Percentiles rank a stretch among this genome's conserved stretches.
phyloP scores from a whole-genome alignment of 208 protist genomes.

The Trypanosoma congolense region DNA sequence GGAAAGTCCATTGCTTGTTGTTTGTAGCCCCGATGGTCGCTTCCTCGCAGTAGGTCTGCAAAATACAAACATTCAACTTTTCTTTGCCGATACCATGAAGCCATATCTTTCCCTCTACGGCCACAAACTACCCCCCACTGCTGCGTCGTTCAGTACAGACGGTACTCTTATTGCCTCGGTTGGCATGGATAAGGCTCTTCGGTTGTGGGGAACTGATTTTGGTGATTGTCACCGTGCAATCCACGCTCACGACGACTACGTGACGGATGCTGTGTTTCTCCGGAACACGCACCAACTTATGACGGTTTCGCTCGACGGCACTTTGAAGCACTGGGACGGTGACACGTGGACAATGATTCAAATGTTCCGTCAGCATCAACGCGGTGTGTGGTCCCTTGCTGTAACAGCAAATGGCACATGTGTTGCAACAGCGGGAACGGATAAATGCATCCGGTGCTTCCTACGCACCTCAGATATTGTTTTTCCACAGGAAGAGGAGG shows the following conservation, averaged over 20 bases:
- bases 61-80: slow-evolving; percentile 97
- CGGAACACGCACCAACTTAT: slow-evolving; percentile 98
- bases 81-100: slow-evolving; percentile 96
- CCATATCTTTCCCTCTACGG: slow-evolving; percentile 98
- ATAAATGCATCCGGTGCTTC: slow-evolving; percentile 76
- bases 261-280: slow-evolving; percentile 94
- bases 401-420: slow-evolving; percentile 73
- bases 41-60: slow-evolving; percentile 94
- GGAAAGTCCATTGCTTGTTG: slow-evolving; percentile 91
- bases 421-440: slow-evolving; percentile 67
- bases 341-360: slow-evolving; percentile 94
- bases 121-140: slow-evolving; percentile 96
- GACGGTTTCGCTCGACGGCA: slow-evolving; percentile 91
- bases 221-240: slow-evolving; percentile 97
- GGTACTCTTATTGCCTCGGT: slow-evolving; percentile 92
- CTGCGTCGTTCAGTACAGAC: slow-evolving; percentile 92
- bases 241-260: slow-evolving; percentile 96
- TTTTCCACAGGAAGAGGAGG: slow-evolving; percentile 87
- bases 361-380: slow-evolving; percentile 73
- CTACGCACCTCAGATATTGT: slow-evolving; percentile 86
- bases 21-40: slow-evolving; percentile 71
- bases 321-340: slow-evolving; percentile 98
- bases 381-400: slow-evolving; percentile 66
- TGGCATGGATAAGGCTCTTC: slow-evolving; percentile 98
- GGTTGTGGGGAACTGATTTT: slow-evolving; percentile 98